These are phyloP conservation scores for Nicotiana tomentosiformis DNA, from an alignment of 257 asterid genomes.

Conservation along the genomic window DNA sequence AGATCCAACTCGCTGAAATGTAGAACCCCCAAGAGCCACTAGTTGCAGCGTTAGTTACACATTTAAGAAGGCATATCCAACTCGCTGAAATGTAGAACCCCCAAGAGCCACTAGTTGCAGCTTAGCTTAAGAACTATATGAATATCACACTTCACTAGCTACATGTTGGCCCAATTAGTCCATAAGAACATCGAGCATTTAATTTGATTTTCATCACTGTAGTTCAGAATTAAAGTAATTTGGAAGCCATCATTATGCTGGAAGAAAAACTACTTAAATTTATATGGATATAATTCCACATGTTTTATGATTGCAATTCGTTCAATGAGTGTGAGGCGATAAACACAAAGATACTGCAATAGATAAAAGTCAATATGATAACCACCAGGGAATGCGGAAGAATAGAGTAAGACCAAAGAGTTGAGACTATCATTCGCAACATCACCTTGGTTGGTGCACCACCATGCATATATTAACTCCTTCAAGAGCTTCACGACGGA, in stretches of 20 bases:
- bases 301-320: neutral
- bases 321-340: neutral
- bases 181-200: neutral
- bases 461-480: constrained; percentile 98
- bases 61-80: neutral
- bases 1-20: neutral
- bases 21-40: neutral
- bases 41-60: neutral
- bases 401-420: neutral
- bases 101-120: neutral
- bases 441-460: constrained; percentile 96
- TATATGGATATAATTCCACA: neutral
- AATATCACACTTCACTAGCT: neutral
- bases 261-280: neutral
- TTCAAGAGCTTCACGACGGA: constrained; percentile 98
- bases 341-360: neutral
- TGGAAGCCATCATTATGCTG: neutral
- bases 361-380: neutral
- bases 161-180: neutral
- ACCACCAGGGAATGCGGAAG: neutral
- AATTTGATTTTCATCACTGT: neutral
- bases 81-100: neutral
- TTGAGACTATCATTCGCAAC: neutral
- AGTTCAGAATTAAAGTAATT: neutral
- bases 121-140: neutral